These are phyloP conservation scores for Dentipellis fragilis DNA, from an alignment of 768 basidiomycete genomes.

Conservation along the genomic window DNA sequence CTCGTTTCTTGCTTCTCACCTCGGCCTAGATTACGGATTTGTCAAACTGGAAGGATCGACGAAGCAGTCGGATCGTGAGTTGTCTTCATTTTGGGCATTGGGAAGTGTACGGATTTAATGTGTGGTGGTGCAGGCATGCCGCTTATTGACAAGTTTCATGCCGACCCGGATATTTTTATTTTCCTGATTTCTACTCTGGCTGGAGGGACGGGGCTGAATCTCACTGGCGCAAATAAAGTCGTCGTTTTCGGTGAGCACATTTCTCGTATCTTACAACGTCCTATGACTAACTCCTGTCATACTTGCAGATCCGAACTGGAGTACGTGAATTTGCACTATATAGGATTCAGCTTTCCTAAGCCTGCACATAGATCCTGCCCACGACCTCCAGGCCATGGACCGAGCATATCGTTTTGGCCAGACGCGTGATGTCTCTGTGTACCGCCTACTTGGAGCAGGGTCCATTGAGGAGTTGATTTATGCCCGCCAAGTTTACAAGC, in stretches of 20 bases:
- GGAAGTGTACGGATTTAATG: background rate
- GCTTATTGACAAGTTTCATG: slow-evolving; percentile 76
- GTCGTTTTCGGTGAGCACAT: slow-evolving; percentile 63
- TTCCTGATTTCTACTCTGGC: slow-evolving; percentile 88
- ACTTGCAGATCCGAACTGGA: slow-evolving; percentile 83
- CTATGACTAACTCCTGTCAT: background rate
- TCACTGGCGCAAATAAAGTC: slow-evolving; percentile 91
- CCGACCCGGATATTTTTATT: slow-evolving; percentile 60
- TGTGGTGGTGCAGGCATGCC: slow-evolving; percentile 53
- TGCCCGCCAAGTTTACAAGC: slow-evolving; percentile 85
- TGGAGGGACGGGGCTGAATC: slow-evolving; percentile 84
- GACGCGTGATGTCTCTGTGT: slow-evolving; percentile 75
- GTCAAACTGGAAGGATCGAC: slow-evolving; percentile 76
- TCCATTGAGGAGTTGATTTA: slow-evolving; percentile 85
- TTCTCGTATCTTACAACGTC: background rate
- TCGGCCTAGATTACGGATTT: slow-evolving; percentile 38
- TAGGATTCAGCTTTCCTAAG: background rate
- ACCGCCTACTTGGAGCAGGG: slow-evolving; percentile 76
- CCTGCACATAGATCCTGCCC: slow-evolving; percentile 68
- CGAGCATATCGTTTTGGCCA: slow-evolving; percentile 83
- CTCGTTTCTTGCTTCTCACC: background rate
- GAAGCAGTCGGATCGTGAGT: slow-evolving; percentile 55
- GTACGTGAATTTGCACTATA: slow-evolving; percentile 33
- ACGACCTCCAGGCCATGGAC: slow-evolving; percentile 91
- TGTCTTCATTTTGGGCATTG: background rate